phyloP scores from a whole-genome alignment of 257 asterid species.

The Jacaranda mimosifolia region DNA sequence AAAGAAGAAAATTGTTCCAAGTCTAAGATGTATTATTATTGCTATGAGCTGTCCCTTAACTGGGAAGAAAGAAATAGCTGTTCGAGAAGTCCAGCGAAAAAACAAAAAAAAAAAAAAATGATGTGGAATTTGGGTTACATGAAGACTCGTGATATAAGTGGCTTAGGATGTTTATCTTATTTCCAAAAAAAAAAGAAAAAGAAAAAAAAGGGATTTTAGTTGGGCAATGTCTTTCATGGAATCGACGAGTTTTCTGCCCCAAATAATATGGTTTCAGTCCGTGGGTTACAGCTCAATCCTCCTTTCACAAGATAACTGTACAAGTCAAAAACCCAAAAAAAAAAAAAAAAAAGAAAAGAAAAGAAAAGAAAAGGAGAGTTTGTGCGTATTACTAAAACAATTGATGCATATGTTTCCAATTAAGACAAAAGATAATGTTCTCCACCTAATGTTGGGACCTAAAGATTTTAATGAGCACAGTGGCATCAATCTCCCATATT shows the following conservation, averaged over 20 bases:
- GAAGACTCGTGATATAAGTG: neutral
- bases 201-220: slow-evolving; percentile 20
- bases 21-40: neutral
- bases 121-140: neutral
- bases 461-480: too few species aligned
- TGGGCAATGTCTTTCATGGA: slow-evolving; percentile 48
- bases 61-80: neutral
- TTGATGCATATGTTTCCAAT: too few species aligned
- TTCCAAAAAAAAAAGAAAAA: neutral
- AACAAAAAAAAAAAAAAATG: slow-evolving; percentile 15
- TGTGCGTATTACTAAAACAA: too few species aligned
- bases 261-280: neutral
- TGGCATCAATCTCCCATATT: too few species aligned
- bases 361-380: too few species aligned
- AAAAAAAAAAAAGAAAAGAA: too few species aligned
- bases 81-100: neutral
- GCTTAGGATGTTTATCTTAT: slow-evolving; percentile 13
- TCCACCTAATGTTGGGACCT: too few species aligned
- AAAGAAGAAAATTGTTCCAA: slow-evolving; percentile 7
- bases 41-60: slow-evolving; percentile 32
- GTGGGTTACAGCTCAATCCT: slow-evolving; percentile 40
- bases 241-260: slow-evolving; percentile 20
- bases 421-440: too few species aligned
- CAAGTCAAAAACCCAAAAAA: slow-evolving; percentile 9
- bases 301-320: slow-evolving; percentile 4